A percentile compares a stretch with the other conserved stretches of the same genome.
These are phyloP conservation scores for Schizothecium vesticola DNA, from an alignment of 495 filamentous ascomycete genomes.

Conservation along the genomic window DNA sequence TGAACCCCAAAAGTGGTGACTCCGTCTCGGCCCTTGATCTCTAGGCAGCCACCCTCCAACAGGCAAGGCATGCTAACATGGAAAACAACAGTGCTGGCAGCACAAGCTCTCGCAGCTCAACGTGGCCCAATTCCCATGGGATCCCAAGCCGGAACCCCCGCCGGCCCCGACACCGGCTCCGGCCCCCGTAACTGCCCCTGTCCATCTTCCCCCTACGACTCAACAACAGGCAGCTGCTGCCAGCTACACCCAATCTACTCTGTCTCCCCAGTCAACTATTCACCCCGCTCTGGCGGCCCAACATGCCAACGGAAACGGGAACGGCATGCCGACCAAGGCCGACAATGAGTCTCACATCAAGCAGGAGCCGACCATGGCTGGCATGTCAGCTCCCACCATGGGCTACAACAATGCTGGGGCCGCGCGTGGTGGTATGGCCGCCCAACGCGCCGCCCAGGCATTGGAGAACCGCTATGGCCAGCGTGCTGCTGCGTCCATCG, in stretches of 20 bases:
- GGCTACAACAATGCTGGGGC: conserved; percentile 11
- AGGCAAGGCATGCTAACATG: conserved; percentile 10
- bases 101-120: conserved; percentile 73
- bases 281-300: conserved; percentile 39
- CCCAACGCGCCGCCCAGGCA: conserved; percentile 61
- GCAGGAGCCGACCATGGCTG: conserved; percentile 31
- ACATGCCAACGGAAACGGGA: conserved; percentile 34
- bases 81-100: conserved; percentile 76
- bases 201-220: conserved; percentile 21
- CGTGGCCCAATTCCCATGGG: conserved; percentile 92
- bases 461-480: conserved; percentile 66
- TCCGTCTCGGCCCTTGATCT: neutral
- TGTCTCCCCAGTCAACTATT: conserved; percentile 30
- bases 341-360: conserved; percentile 41
- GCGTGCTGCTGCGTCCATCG: conserved; percentile 65
- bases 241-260: conserved; percentile 32
- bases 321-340: conserved; percentile 71
- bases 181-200: conserved; percentile 33
- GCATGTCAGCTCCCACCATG: conserved; percentile 1
- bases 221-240: conserved; percentile 18
- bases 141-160: conserved; percentile 60
- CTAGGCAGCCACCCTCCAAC: conserved; percentile 2
- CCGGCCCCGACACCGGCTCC: conserved; percentile 36
- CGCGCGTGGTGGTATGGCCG: conserved; percentile 38
- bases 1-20: neutral